Conservation (phyloP, 805 yeast genomes). For the Komagataella pseudopastoris region DNA sequence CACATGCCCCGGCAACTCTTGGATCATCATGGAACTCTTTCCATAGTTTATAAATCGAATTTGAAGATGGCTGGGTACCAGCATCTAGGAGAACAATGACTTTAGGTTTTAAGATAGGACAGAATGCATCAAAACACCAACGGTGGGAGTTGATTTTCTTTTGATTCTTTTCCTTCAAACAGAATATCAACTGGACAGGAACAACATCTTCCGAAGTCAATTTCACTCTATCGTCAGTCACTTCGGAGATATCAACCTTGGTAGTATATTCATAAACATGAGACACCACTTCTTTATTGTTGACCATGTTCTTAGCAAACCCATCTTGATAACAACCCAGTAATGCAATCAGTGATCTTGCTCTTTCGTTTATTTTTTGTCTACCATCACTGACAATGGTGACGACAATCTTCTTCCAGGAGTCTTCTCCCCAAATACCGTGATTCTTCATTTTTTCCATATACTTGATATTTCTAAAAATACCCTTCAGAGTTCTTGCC, state of each 20-base stretch:
- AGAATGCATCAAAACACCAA: conserved; percentile 93
- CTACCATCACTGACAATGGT: conserved; percentile 89
- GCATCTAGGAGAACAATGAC: conserved; percentile 82
- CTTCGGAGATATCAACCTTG: conserved; percentile 69
- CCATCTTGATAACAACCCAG: conserved; percentile 93
- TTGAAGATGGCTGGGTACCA: conserved; percentile 82
- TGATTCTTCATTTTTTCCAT: conserved; percentile 50
- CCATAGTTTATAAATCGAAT: conserved; percentile 85
- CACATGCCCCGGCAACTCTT: conserved; percentile 94
- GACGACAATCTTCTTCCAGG: conserved; percentile 91
- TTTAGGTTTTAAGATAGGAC: conserved; percentile 68
- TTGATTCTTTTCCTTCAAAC: conserved; percentile 79
- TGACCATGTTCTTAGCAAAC: conserved; percentile 83
- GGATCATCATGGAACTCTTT: conserved; percentile 61
- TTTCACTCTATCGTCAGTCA: conserved; percentile 48
- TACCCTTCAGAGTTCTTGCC: conserved; percentile 82
- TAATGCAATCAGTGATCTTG: conserved; percentile 71
- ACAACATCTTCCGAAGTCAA: conserved; percentile 50
- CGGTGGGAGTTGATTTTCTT: conserved; percentile 91
- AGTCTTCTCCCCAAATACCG: conserved; percentile 83
- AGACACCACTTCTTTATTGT: conserved; percentile 66
- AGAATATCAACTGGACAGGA: conserved; percentile 83
- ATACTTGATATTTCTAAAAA: conserved; percentile 74
- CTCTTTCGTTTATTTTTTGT: conserved; percentile 62
- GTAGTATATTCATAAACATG: conserved; percentile 93